Percentiles rank a stretch among this genome's conserved stretches.
phyloP scores from a whole-genome alignment of 1,284 basidiomycete genomes.

The Tylopilus sp. region DNA sequence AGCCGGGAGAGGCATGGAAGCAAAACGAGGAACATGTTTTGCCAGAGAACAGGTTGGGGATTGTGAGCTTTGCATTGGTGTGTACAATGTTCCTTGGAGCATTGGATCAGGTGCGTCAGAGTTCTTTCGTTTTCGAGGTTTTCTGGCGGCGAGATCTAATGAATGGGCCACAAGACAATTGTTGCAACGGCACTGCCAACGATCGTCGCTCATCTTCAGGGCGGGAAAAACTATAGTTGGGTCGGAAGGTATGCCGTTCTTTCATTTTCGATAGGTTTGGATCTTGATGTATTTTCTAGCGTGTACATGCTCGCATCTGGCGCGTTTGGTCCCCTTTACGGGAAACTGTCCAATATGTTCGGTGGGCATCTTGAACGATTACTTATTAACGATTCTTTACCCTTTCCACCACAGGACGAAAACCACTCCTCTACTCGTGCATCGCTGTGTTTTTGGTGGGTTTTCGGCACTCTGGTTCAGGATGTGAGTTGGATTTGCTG shows the following conservation, averaged over 20 bases:
- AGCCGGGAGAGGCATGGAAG: conserved; percentile 63
- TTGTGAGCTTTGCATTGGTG: conserved; percentile 67
- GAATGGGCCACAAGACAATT: conserved; percentile 62
- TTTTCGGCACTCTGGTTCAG: neutral
- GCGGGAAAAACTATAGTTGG: conserved; percentile 78
- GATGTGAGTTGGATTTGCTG: neutral
- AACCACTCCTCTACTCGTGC: conserved; percentile 76
- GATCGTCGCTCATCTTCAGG: conserved; percentile 76
- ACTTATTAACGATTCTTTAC: conserved; percentile 59
- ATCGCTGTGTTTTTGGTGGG: conserved; percentile 80
- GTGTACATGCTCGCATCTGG: conserved; percentile 80
- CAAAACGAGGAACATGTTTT: conserved; percentile 61
- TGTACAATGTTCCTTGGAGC: conserved; percentile 67
- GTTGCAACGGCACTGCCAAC: conserved; percentile 83
- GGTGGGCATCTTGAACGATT: conserved; percentile 47
- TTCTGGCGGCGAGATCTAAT: neutral
- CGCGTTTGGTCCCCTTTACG: conserved; percentile 76
- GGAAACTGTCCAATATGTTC: conserved; percentile 76
- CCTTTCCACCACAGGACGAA: conserved; percentile 62
- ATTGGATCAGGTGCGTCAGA: conserved; percentile 60
- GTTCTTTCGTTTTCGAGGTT: neutral
- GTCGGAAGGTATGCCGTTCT: conserved; percentile 68
- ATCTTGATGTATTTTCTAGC: conserved; percentile 47
- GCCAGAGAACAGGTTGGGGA: conserved; percentile 63
- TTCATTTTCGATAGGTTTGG: neutral